Evolutionary conservation across 805 yeast species (phyloP), one percentile per base, ranked within the genome.

Genomic region (Pichia kluyveri): DNA sequence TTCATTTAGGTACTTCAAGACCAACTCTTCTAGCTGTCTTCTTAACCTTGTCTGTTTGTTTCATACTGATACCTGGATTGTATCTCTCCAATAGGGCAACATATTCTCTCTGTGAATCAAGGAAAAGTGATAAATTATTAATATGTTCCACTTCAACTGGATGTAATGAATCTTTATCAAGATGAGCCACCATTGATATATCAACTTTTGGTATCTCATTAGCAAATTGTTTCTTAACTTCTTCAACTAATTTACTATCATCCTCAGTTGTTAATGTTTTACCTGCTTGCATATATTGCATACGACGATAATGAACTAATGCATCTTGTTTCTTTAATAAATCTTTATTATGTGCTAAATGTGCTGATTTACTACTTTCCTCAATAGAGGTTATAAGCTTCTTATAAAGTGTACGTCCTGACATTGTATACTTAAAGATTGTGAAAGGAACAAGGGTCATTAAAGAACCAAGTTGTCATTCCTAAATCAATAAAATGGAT

Each of bases 1-100:
- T 23, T 23, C 26, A 23, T 51, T 72, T 70, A 8, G 88, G 89
- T 14, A 83, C 68, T 46, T 79, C 79, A 46, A 91, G 73, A 0
- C 99, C 99, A n/a, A 91, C 99, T 53, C 82, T 76, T 48, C 82
- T 75, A 8, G 98, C 99, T 1, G 96, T 84, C 60, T 76, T 77
- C 56, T 80, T 72, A 28, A 91, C 82, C 48, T 83, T 80, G 51
- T 91, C 96, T 45, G 76, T 76, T 59, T 86, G 95, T 27, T 80
- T 75, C 79, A 84, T 77, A 27, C 78, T 78, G 51, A 83, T 70
- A 3, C 96, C 93, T 4, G 95, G 91, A 58, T 90, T 87, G 65
- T 91, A 93, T 55, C 95, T 75, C 55, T 85, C 93, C 41, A 90
- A 70, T 43, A 91, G 71, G 54, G 82, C 90, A 51, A 79, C 80